phyloP scores from a whole-genome alignment of 441 rosid species.

The Capsella rubella region DNA sequence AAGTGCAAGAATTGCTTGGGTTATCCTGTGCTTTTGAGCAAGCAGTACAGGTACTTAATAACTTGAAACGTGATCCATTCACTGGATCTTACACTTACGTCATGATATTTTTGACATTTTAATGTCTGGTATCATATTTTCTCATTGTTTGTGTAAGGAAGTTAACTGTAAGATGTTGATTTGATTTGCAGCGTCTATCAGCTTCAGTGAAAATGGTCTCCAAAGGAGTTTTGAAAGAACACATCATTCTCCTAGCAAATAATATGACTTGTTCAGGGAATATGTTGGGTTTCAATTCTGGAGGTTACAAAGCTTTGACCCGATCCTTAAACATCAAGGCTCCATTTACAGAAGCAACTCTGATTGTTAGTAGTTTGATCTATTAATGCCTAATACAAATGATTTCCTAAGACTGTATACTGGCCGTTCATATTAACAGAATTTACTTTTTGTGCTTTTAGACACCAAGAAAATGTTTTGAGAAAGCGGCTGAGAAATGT shows the following conservation, averaged over 20 bases:
- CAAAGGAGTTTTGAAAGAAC: conserved; percentile 89
- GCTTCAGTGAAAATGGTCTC: conserved; percentile 83
- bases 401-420: conserved; percentile 31
- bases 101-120: conserved; percentile 11
- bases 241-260: conserved; percentile 85
- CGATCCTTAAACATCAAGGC: conserved; percentile 82
- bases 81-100: conserved; percentile 5
- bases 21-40: conserved; percentile 91
- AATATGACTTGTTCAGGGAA: conserved; percentile 92
- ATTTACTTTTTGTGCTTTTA: conserved; percentile 46
- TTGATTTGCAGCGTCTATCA: conserved; percentile 82
- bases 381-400: conserved; percentile 33
- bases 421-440: conserved; percentile 16
- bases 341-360: conserved; percentile 97
- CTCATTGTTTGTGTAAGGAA: conserved; percentile 26
- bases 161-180: conserved; percentile 23
- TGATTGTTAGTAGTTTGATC: conserved; percentile 62
- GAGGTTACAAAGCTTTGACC: conserved; percentile 80
- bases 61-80: neutral
- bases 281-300: conserved; percentile 88
- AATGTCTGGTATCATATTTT: conserved; percentile 18
- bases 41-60: conserved; percentile 72
- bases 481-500: conserved; percentile 93
- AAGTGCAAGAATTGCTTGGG: conserved; percentile 91
- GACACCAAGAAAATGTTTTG: conserved; percentile 92